Evolutionary conservation across 169 alveolate species (phyloP), one percentile per base, ranked within the genome.

Genomic region (Blepharisma undulans): DNA sequence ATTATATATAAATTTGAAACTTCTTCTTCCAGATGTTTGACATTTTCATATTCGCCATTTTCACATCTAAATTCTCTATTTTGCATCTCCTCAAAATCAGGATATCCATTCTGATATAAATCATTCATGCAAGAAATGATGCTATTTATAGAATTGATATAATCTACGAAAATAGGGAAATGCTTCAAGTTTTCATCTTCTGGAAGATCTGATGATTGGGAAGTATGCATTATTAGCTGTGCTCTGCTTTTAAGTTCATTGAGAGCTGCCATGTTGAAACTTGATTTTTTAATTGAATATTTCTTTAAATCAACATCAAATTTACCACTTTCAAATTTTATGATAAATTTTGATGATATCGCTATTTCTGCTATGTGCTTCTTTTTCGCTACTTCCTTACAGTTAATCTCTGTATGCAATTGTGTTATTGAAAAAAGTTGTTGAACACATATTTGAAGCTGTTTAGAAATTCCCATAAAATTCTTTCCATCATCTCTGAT

Each of bases 311-410:
- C 4, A 78, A 78, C 8, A 14, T 0, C 3, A 78, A 2, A 78
- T 29, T 78, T 4, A 1, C 10, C 6, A 21, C 30, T 32, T 21
- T 27, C 60, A 21, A 27, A 21, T 27, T 27, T 36, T 12, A 79
- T 10, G 12, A 14, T 79, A 33, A 79, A 79, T 0, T 36, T 29
- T 48, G 87, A 79, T 1, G 19, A 14, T 32, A 8, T 79, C 61
- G 27, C 25, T 0, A 79, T 30, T 3, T 16, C 71, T 2, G 14
- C 0, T 14, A 79, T 79, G 6, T 29, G 34, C 27, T 30, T 2
- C 34, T 79, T 79, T 34, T 79, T 79, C 7, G 87, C 61, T 29
- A 22, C 87, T 79, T 79, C 87, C 19, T 30, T 79, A 22, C 34
- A 79, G 19, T 2, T 79, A 7, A 79, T 27, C 19, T 79, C 87